A percentile compares a stretch with the other conserved stretches of the same genome.
phyloP scores from a whole-genome alignment of 2,329 filamentous ascomycete genomes.

The Rasamsonia emersonii region DNA sequence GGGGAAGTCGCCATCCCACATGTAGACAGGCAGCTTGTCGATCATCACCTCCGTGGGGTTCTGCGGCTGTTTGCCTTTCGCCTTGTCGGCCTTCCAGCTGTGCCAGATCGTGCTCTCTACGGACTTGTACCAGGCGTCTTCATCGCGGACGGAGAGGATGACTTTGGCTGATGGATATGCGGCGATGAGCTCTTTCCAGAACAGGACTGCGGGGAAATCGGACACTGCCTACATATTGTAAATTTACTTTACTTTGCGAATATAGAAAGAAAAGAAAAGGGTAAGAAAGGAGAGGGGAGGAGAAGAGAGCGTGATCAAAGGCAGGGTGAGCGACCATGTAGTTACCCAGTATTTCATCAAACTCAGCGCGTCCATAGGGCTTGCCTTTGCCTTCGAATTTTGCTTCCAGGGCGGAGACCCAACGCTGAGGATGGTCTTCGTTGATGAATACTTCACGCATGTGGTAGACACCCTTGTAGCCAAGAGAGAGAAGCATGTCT shows the following conservation, averaged over 20 bases:
- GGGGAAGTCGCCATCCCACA: slow-evolving; percentile 52
- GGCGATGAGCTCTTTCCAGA: slow-evolving; percentile 16
- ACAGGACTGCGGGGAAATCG: slow-evolving; percentile 12
- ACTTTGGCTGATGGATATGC: slow-evolving; percentile 20
- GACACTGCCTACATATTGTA: slow-evolving; percentile 6
- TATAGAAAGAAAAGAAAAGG: too few relatives aligned
- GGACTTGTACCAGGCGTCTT: slow-evolving; percentile 16
- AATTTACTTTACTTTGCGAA: too few relatives aligned
- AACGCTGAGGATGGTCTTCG: slow-evolving; percentile 41
- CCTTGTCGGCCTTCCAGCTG: not conserved
- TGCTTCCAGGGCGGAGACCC: slow-evolving; percentile 53
- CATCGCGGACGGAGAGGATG: slow-evolving; percentile 14
- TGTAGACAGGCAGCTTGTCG: slow-evolving; percentile 23
- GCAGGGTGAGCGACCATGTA: too few relatives aligned
- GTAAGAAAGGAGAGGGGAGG: too few relatives aligned
- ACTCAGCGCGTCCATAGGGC: slow-evolving; percentile 8
- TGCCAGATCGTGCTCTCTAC: slow-evolving; percentile 3
- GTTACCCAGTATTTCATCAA: slow-evolving; percentile 11
- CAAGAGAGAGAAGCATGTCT: slow-evolving; percentile 32
- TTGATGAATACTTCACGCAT: slow-evolving; percentile 58
- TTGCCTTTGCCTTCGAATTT: slow-evolving; percentile 47
- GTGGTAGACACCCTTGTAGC: slow-evolving; percentile 57
- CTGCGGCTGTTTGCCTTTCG: not conserved
- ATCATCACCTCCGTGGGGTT: not conserved
- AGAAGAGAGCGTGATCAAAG: too few relatives aligned